Evolutionary conservation across 2,329 filamentous ascomycete genomes (phyloP).

Genomic region (Clonostachys chloroleuca): DNA sequence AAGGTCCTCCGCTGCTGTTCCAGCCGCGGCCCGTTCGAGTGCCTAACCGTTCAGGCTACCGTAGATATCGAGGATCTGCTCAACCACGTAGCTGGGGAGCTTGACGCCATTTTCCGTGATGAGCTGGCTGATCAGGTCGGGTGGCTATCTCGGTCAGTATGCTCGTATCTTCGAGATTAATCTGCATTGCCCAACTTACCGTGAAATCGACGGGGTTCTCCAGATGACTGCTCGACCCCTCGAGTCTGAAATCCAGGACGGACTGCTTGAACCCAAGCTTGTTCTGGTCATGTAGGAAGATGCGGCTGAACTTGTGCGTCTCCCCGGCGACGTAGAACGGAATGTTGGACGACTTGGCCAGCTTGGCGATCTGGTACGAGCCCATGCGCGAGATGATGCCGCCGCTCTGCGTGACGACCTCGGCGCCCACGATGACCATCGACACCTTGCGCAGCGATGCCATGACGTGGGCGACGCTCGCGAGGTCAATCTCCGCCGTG

Average conservation of each 20-base stretch:
- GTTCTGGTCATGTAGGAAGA: conserved; percentile 73
- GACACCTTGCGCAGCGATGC: conserved; percentile 50
- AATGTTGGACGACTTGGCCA: conserved; percentile 66
- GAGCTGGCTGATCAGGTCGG: conserved; percentile 64
- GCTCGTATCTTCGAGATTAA: neutral
- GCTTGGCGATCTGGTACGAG: conserved; percentile 76
- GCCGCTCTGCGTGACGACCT: conserved; percentile 91
- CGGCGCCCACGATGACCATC: conserved; percentile 63
- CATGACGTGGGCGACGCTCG: conserved; percentile 77
- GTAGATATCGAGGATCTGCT: conserved; percentile 64
- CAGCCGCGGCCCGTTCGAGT: conserved; percentile 8
- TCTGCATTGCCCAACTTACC: conserved; percentile 32
- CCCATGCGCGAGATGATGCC: conserved; percentile 88
- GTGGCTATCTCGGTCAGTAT: conserved; percentile 40
- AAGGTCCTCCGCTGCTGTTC: too few species aligned
- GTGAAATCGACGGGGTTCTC: conserved; percentile 67
- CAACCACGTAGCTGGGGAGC: conserved; percentile 64
- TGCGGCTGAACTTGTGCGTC: conserved; percentile 92
- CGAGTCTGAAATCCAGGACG: conserved; percentile 68
- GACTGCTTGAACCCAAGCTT: conserved; percentile 77
- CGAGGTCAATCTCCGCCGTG: conserved; percentile 57
- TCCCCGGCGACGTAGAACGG: conserved; percentile 91
- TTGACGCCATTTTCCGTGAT: conserved; percentile 74
- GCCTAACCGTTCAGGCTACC: conserved; percentile 28
- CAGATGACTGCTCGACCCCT: conserved; percentile 35